Base-by-base conservation (phyloP, 305 asterid species). In the Coffea humblotiana region DNA sequence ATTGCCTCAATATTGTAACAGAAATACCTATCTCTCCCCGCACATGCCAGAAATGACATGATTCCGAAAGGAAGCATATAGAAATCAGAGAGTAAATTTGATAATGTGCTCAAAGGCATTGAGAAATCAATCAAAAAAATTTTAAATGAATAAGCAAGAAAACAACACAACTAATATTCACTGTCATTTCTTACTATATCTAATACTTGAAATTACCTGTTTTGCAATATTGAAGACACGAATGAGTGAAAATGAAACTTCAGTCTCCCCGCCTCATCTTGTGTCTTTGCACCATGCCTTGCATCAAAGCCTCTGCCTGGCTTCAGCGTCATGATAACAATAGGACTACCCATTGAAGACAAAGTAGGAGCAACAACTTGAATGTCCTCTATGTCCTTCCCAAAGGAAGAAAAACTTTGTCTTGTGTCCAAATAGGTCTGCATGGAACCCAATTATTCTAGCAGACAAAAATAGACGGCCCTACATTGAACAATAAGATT, bases 291-390 rank as follows among this genome's bases (percentile, higher is more conserved):
- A 82, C 99, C 98, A 85, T 94, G 99, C 40, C 92, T 88, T 77
- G 97, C 96, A 82, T 96, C 97, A 74, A 92, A 88, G 73, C 98
- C 98, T 86, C 89, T 90, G 61, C 98, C 98, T 0, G 91, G 89
- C 92, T 97, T 85, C 82, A 96, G 86, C 19, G 96, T 92, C 86
- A 94, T 88, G 78, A 90, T 85, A 65, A 94, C 84, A 77, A 91
- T 91, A 25, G 98, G 99, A 84, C 98, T 96, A 67, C 98, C 99
- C 96, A 96, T 96, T 69, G 99, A 96, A 56, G 98, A 93, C 78
- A 94, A 90, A 70, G 99, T 91, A 48, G 98, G 97, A 79, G 98
- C 92, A 78, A 89, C 87, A 66, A 91, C 93, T 88, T 90, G 89
- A 81, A 96, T 90, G 85, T 91, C 98, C 85, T 96, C 98, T 68